Evolutionary conservation across 805 yeast species (phyloP).

Genomic region (Candida golubevii): DNA sequence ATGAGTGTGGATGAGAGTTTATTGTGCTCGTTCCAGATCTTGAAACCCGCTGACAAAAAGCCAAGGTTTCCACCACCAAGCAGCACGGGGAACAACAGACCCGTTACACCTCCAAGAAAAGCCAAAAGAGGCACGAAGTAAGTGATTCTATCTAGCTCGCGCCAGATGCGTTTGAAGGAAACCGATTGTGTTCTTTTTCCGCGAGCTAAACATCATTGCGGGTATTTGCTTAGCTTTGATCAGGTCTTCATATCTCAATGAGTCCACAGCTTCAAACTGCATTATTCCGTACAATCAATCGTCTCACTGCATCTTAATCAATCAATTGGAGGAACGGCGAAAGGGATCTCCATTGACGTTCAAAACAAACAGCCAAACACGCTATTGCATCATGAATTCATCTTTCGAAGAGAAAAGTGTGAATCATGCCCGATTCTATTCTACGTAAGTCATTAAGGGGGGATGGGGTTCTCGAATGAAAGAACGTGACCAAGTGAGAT

Average conservation of each 20-base stretch:
- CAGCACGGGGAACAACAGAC: slow-evolving; percentile 41
- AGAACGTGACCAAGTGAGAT: background rate
- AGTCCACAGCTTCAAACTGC: slow-evolving; percentile 3
- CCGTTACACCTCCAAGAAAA: slow-evolving; percentile 58
- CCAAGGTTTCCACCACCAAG: slow-evolving; percentile 54
- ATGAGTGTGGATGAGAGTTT: slow-evolving; percentile 97
- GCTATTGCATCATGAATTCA: slow-evolving; percentile 6
- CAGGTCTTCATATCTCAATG: slow-evolving; percentile 1
- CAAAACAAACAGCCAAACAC: slow-evolving; percentile 8
- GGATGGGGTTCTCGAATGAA: background rate
- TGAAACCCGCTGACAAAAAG: slow-evolving; percentile 97
- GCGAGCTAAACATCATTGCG: background rate
- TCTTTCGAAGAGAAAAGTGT: background rate
- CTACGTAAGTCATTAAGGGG: slow-evolving; percentile 1
- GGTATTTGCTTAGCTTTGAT: background rate
- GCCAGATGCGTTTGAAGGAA: background rate
- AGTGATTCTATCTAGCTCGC: background rate
- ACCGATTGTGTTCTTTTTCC: background rate
- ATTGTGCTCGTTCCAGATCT: slow-evolving; percentile 91
- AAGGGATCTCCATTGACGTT: slow-evolving; percentile 4
- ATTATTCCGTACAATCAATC: slow-evolving; percentile 8
- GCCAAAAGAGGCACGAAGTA: slow-evolving; percentile 48
- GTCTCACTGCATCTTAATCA: slow-evolving; percentile 10
- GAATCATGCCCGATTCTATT: background rate
- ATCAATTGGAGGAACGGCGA: slow-evolving; percentile 6